Conservation (phyloP, 495 filamentous ascomycete genomes). For the Talaromyces proteolyticus region DNA sequence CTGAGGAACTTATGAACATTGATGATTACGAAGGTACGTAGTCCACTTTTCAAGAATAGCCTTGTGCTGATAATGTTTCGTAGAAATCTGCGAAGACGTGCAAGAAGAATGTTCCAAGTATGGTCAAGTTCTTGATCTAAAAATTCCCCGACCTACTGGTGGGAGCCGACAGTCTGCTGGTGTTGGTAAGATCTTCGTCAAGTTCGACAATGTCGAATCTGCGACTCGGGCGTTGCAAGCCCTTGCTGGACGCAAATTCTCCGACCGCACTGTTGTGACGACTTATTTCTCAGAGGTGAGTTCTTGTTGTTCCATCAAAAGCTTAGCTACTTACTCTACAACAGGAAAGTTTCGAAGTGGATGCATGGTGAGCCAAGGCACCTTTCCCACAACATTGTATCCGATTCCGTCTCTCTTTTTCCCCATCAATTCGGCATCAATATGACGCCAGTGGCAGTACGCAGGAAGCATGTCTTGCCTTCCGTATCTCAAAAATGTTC, state of each 20-base stretch:
- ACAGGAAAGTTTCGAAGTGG: conserved; percentile 75
- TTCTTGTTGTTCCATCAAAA: conserved; percentile 1
- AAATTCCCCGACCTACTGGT: conserved; percentile 81
- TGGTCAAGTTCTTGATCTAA: conserved; percentile 75
- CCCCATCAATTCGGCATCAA: no score
- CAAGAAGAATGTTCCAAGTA: conserved; percentile 88
- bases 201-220: conserved; percentile 72
- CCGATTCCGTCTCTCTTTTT: not conserved
- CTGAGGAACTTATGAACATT: conserved; percentile 87
- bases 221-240: conserved; percentile 80
- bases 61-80: not conserved
- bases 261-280: conserved; percentile 89
- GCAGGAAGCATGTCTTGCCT: no score
- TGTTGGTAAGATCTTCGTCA: conserved; percentile 97
- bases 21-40: conserved; percentile 86
- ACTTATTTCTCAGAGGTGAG: conserved; percentile 90
- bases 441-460: no score
- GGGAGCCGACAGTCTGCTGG: conserved; percentile 76
- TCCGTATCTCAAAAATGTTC: no score
- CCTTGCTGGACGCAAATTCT: conserved; percentile 90
- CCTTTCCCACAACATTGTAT: not conserved
- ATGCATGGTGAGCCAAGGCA: conserved; percentile 59
- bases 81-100: conserved; percentile 93
- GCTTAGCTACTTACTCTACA: conserved; percentile 8
- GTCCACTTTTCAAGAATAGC: not conserved